A percentile compares a stretch with the other conserved stretches of the same genome.
These are phyloP conservation scores for Fusarium nurragi DNA, from an alignment of 2,329 filamentous ascomycete species.

Conservation along the genomic window DNA sequence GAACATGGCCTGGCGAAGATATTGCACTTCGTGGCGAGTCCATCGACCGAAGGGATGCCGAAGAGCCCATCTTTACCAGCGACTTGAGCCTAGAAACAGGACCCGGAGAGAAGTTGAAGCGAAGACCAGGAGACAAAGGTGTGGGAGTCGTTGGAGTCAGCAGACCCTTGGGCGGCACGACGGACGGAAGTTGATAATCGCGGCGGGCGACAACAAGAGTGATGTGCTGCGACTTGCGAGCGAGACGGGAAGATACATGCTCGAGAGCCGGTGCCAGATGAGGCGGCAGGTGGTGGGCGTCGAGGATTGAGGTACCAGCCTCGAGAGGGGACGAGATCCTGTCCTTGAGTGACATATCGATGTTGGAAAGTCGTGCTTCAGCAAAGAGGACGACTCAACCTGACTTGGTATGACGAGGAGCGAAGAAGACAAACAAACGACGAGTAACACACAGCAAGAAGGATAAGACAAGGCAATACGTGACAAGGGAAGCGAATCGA, in stretches of 20 bases:
- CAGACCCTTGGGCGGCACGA: slow-evolving; percentile 36
- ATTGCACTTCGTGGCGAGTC: slow-evolving; percentile 40
- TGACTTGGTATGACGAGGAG: not conserved
- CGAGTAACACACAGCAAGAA: slow-evolving; percentile 1
- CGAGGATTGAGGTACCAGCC: slow-evolving; percentile 68
- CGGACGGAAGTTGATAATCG: slow-evolving; percentile 63
- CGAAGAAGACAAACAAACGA: slow-evolving; percentile 12
- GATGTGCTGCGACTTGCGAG: slow-evolving; percentile 64
- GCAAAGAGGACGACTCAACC: slow-evolving; percentile 6
- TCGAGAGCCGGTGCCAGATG: slow-evolving; percentile 65
- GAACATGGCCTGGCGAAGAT: slow-evolving; percentile 48
- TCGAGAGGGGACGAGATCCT: slow-evolving; percentile 71
- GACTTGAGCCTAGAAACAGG: slow-evolving; percentile 49
- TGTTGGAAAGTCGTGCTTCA: slow-evolving; percentile 23
- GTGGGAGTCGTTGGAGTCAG: slow-evolving; percentile 44
- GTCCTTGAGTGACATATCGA: slow-evolving; percentile 60
- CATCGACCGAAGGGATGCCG: slow-evolving; percentile 39
- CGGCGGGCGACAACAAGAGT: slow-evolving; percentile 67
- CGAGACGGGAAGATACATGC: slow-evolving; percentile 65
- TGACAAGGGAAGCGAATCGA: slow-evolving; percentile 9
- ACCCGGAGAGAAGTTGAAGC: slow-evolving; percentile 46
- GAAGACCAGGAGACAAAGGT: slow-evolving; percentile 45
- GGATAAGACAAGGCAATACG: slow-evolving; percentile 5
- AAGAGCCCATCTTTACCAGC: slow-evolving; percentile 44
- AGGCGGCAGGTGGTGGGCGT: slow-evolving; percentile 66